These are phyloP conservation scores for Huntiella decipiens DNA, from an alignment of 2,329 filamentous ascomycete genomes.

Conservation along the genomic window DNA sequence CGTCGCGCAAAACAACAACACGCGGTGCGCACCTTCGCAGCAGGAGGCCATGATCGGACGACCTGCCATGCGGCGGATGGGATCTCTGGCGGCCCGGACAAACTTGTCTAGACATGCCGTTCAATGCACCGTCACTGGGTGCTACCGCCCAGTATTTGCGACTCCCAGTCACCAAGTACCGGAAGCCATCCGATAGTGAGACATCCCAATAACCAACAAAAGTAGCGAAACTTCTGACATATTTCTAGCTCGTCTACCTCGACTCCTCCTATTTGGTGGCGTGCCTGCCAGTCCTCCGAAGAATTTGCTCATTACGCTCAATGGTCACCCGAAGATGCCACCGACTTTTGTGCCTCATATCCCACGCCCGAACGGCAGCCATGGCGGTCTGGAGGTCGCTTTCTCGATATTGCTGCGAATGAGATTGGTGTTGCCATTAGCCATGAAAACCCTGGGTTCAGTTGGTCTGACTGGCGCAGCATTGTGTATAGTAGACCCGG, in stretches of 20 bases:
- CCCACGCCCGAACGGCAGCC: neutral
- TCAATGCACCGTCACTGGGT: neutral
- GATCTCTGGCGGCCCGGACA: neutral
- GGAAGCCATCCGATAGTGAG: slow-evolving; percentile 5
- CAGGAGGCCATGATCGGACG: slow-evolving; percentile 1
- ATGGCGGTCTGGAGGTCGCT: slow-evolving; percentile 9
- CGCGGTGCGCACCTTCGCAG: too few relatives aligned
- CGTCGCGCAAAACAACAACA: too few relatives aligned
- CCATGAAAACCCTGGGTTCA: slow-evolving; percentile 8
- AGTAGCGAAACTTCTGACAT: neutral
- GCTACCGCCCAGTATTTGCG: neutral
- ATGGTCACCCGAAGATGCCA: slow-evolving; percentile 2
- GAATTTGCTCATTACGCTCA: slow-evolving; percentile 5
- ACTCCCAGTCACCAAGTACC: neutral
- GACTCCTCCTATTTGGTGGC: slow-evolving; percentile 7
- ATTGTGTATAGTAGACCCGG: slow-evolving; percentile 9
- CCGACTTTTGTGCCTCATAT: slow-evolving; percentile 6
- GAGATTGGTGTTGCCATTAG: slow-evolving; percentile 9
- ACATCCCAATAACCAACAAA: neutral
- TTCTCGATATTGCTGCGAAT: slow-evolving; percentile 10
- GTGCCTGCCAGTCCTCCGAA: slow-evolving; percentile 7
- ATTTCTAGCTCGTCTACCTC: slow-evolving; percentile 3
- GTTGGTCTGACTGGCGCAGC: slow-evolving; percentile 9
- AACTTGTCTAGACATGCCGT: neutral
- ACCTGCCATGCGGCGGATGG: slow-evolving; percentile 4